Evolutionary conservation across 345 rosid genomes (phyloP), one percentile per base, ranked within the genome.

Genomic region (Firmiana major): DNA sequence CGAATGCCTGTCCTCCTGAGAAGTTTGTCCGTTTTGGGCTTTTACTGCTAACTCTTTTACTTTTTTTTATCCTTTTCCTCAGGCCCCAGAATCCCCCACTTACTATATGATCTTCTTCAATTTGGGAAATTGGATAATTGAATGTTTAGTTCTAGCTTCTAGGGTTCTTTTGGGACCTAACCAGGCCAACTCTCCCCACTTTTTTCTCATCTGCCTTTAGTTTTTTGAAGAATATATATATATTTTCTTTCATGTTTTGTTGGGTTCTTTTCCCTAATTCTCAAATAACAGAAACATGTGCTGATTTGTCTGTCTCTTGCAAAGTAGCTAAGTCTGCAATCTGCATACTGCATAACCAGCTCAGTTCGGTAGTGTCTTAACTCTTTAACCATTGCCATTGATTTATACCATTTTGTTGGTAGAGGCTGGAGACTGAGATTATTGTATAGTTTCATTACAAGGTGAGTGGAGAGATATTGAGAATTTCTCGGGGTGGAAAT

Each of bases 41-140:
- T 82, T 86, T 82, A 82, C 87, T 82, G 78, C 82, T 79, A 71
- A 79, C 84, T 81, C 86, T 65, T 86, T 81, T 73, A 63, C 86
- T 79, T 87, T 84, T 79, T 79, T 88, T 84, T 83, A 73, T 75
- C 78, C 86, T 84, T 80, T 83, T 26, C 79, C 82, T 73, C 83
- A 84, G 80, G 59, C 76, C 79, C 70, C 77, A 9, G 28, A 38
- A 19, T 74, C 73, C 76, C 58, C 84, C 88, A 83, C 89, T 86
- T 22, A 74, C 80, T 60, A 67, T 76, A 67, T 77, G 75, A 73
- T 81, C 82, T 79, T 85, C 83, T 82, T 75, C 83, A 6, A 71
- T 86, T 55, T 83, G 65, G 77, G 81, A 79, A 70, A 72, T 82
- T 83, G 65, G 77, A 80, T 76, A 70, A 72, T 82, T 8, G 76